These are phyloP conservation scores for Edaphochlamys debaryana DNA, from an alignment of 139 green algal species.

Conservation along the genomic window DNA sequence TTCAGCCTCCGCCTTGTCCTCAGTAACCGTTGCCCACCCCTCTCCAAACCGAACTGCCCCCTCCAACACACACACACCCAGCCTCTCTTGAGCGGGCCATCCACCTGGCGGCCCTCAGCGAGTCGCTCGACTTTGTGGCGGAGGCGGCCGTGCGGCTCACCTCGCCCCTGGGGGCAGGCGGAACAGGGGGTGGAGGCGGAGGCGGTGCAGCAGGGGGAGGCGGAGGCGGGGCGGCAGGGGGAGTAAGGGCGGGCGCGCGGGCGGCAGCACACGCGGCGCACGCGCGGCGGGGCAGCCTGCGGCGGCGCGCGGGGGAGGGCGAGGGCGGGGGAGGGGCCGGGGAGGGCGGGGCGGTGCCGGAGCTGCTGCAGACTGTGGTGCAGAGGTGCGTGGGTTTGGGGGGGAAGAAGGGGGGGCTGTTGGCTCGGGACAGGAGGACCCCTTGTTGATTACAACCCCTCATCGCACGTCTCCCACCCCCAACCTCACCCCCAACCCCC, in stretches of 20 bases:
- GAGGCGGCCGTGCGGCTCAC: constrained; percentile 1
- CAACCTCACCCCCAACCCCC: not conserved
- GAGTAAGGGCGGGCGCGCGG: too few relatives aligned
- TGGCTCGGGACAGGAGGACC: too few relatives aligned
- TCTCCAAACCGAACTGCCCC: too few relatives aligned
- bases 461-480: too few relatives aligned
- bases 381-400: not conserved
- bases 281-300: not conserved
- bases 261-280: not conserved
- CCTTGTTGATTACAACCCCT: too few relatives aligned
- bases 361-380: constrained; percentile 24
- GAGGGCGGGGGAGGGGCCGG: not conserved
- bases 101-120: constrained; percentile 39
- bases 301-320: not conserved
- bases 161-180: not conserved
- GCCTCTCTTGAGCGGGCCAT: not conserved
- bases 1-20: too few relatives aligned
- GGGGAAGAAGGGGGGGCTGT: not conserved
- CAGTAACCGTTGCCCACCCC: too few relatives aligned
- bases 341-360: not conserved
- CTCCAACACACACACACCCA: too few relatives aligned
- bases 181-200: not conserved
- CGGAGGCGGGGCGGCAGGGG: not conserved
- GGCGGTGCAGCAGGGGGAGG: not conserved
- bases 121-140: constrained; percentile 41